Evolutionary conservation across 106 monocot genomes (phyloP).

Genomic region (Phalaenopsis aphrodite): DNA sequence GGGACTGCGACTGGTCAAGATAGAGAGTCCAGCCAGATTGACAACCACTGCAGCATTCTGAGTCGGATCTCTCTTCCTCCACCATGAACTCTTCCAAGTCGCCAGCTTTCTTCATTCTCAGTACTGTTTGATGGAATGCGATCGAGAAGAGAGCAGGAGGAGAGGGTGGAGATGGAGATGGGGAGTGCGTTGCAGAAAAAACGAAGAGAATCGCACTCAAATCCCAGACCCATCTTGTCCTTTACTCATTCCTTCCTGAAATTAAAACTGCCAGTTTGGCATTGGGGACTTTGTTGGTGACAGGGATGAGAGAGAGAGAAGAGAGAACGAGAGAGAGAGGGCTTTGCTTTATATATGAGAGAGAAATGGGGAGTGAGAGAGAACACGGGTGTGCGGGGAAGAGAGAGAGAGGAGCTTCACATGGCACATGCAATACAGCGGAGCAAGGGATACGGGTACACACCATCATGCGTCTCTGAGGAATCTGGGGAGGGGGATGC

Average conservation of each 20-base stretch:
- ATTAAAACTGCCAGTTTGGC: slow-evolving; percentile 51
- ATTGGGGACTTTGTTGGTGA: slow-evolving; percentile 21
- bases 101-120: slow-evolving; percentile 7
- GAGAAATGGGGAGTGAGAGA: neutral
- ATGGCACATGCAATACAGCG: slow-evolving; percentile 6
- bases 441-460: neutral
- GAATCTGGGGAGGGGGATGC: neutral
- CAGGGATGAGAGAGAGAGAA: slow-evolving; percentile 89
- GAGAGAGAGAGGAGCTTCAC: slow-evolving; percentile 5
- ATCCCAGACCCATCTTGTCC: slow-evolving; percentile 50
- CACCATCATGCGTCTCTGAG: neutral
- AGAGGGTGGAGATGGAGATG: neutral
- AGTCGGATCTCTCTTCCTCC: slow-evolving; percentile 9
- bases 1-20: slow-evolving; percentile 49
- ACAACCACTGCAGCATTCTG: slow-evolving; percentile 77
- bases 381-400: neutral
- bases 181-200: neutral
- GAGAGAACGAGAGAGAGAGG: slow-evolving; percentile 75
- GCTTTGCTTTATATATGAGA: slow-evolving; percentile 2
- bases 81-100: slow-evolving; percentile 8
- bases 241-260: slow-evolving; percentile 25
- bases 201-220: slow-evolving; percentile 28
- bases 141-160: neutral
- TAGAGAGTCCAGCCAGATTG: slow-evolving; percentile 95
- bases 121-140: neutral